Evolutionary conservation across 257 asterid genomes (phyloP).

Genomic region (Solanum chilense): DNA sequence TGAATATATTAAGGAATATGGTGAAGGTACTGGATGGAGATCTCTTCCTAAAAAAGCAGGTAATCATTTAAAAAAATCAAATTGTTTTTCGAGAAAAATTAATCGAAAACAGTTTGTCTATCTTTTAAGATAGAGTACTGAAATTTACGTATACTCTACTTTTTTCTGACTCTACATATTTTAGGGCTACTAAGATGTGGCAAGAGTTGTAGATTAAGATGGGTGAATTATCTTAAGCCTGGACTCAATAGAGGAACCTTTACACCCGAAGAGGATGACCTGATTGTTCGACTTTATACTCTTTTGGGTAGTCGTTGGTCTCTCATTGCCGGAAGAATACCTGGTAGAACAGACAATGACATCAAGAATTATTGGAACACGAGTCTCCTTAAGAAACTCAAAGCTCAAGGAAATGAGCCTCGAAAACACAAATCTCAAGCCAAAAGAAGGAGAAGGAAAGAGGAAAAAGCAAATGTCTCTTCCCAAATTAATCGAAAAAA

Average conservation of each 20-base stretch:
- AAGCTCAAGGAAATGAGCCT: neutral
- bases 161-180: too few species aligned
- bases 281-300: neutral
- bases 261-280: neutral
- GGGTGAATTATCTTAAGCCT: neutral
- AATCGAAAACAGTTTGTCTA: too few species aligned
- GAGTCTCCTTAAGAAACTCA: constrained; percentile 7
- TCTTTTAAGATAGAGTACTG: too few species aligned
- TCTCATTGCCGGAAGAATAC: constrained; percentile 76
- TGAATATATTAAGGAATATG: neutral
- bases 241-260: neutral
- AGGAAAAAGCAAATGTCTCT: neutral
- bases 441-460: neutral
- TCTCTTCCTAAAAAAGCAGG: neutral
- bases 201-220: neutral
- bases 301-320: constrained; percentile 47
- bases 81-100: too few species aligned
- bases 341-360: constrained; percentile 91
- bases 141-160: accelerated
- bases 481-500: neutral
- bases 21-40: neutral
- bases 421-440: neutral
- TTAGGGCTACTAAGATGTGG: neutral
- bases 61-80: accelerated
- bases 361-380: constrained; percentile 95